These are phyloP conservation scores for Parascedosporium putredinis DNA, from an alignment of 2,329 filamentous ascomycete species.

Conservation along the genomic window DNA sequence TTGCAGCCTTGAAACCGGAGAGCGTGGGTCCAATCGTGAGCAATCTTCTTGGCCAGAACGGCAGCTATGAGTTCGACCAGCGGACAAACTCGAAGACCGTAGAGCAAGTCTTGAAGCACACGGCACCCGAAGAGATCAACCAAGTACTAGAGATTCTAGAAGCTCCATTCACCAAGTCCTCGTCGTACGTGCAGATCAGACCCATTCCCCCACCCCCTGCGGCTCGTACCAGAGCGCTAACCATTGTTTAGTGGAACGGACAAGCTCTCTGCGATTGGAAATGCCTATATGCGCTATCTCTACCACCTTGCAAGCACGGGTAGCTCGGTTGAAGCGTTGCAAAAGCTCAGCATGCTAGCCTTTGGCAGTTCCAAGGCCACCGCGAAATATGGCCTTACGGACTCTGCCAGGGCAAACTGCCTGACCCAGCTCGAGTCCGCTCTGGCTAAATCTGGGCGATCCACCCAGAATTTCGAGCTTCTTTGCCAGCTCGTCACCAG, in stretches of 20 bases:
- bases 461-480: slow-evolving; percentile 38
- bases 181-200: neutral
- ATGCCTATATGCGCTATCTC: slow-evolving; percentile 43
- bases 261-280: slow-evolving; percentile 11
- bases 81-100: slow-evolving; percentile 77
- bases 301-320: slow-evolving; percentile 30
- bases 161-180: slow-evolving; percentile 2
- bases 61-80: slow-evolving; percentile 72
- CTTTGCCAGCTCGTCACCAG: slow-evolving; percentile 44
- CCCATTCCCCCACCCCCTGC: neutral
- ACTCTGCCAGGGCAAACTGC: slow-evolving; percentile 41
- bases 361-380: slow-evolving; percentile 1
- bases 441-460: slow-evolving; percentile 45
- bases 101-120: slow-evolving; percentile 57
- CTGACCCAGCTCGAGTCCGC: slow-evolving; percentile 45
- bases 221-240: neutral
- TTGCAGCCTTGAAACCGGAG: slow-evolving; percentile 49
- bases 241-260: neutral
- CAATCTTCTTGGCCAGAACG: slow-evolving; percentile 57
- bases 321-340: slow-evolving; percentile 13
- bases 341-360: slow-evolving; percentile 3
- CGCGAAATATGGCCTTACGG: slow-evolving; percentile 26
- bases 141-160: slow-evolving; percentile 37
- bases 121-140: slow-evolving; percentile 45
- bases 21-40: slow-evolving; percentile 51